These are phyloP conservation scores for Orbilia blumenaviensis DNA, from an alignment of 2,329 filamentous ascomycete genomes.

Conservation along the genomic window DNA sequence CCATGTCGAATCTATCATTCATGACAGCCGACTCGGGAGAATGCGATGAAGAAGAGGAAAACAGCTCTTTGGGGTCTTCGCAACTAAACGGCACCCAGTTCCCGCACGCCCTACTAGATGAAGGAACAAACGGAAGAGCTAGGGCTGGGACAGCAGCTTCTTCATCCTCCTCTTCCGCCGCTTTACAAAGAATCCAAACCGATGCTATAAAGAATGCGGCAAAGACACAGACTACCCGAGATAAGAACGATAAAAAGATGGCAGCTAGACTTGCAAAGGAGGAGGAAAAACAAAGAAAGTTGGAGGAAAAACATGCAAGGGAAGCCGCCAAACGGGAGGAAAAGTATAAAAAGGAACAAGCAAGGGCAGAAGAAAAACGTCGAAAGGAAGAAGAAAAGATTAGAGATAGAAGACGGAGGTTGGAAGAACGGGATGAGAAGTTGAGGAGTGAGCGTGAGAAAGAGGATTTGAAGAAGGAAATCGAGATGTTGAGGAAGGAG, in stretches of 20 bases:
- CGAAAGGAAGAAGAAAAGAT: slow-evolving; percentile 71
- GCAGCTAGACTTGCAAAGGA: slow-evolving; percentile 62
- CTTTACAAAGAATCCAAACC: slow-evolving; percentile 58
- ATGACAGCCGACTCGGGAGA: slow-evolving; percentile 59
- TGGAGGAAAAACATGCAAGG: slow-evolving; percentile 71
- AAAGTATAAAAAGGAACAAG: slow-evolving; percentile 72
- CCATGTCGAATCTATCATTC: slow-evolving; percentile 45
- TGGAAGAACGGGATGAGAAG: slow-evolving; percentile 65
- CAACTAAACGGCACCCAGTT: slow-evolving; percentile 40
- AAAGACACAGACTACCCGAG: slow-evolving; percentile 17
- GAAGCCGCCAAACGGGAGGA: slow-evolving; percentile 74
- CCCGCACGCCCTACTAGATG: slow-evolving; percentile 25
- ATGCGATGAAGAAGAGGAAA: slow-evolving; percentile 33
- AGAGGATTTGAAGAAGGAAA: slow-evolving; percentile 65
- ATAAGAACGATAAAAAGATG: slow-evolving; percentile 52
- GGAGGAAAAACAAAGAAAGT: slow-evolving; percentile 72
- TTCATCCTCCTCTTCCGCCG: slow-evolving; percentile 56
- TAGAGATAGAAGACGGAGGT: slow-evolving; percentile 66
- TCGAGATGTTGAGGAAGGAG: slow-evolving; percentile 67
- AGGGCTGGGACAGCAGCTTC: slow-evolving; percentile 61
- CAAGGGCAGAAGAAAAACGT: slow-evolving; percentile 72
- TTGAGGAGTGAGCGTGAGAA: slow-evolving; percentile 59
- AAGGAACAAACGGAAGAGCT: slow-evolving; percentile 55
- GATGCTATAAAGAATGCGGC: slow-evolving; percentile 18
- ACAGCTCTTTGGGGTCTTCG: slow-evolving; percentile 29